Evolutionary conservation across 2,329 filamentous ascomycete species (phyloP).

Genomic region (Rhexocercosporidium sp.): DNA sequence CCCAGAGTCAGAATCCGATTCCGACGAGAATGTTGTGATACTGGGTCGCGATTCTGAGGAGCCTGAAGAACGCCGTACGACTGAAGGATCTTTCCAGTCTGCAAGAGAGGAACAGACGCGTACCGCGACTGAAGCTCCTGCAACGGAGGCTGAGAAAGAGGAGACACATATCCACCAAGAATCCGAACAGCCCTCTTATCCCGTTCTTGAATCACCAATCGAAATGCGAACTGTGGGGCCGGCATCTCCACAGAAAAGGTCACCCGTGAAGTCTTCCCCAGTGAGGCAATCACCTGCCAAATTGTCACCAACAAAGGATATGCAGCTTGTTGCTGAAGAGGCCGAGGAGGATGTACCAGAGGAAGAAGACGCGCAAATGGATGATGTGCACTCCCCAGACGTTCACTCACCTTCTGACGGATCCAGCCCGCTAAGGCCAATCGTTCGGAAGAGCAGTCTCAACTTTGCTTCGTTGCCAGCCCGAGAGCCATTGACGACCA

Average conservation of each 20-base stretch:
- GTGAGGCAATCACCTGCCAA: constrained; percentile 19
- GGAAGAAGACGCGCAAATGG: constrained; percentile 43
- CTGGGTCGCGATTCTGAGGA: constrained; percentile 33
- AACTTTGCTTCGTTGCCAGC: constrained; percentile 93
- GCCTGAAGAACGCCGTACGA: constrained; percentile 33
- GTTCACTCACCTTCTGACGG: constrained; percentile 64
- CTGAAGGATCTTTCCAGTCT: constrained; percentile 48
- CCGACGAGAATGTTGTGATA: constrained; percentile 27
- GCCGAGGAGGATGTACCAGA: constrained; percentile 1
- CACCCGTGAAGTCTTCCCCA: constrained; percentile 25
- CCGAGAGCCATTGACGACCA: constrained; percentile 81
- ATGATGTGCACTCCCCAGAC: constrained; percentile 49
- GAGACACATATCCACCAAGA: constrained; percentile 15
- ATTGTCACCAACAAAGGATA: constrained; percentile 21
- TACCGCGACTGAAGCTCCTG: constrained; percentile 24
- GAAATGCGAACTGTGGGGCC: constrained; percentile 23
- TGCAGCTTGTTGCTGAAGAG: constrained; percentile 10
- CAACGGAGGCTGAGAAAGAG: constrained; percentile 15
- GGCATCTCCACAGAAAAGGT: constrained; percentile 33
- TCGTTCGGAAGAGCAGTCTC: constrained; percentile 89
- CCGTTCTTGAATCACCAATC: constrained; percentile 36
- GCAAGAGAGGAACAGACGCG: constrained; percentile 52
- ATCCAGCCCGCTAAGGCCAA: constrained; percentile 76
- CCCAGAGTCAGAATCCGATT: constrained; percentile 18
- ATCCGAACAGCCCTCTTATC: constrained; percentile 25